Percentiles rank a stretch among this genome's conserved stretches.
Conservation (phyloP, 176 grass and related monocot genomes). For the Eremochloa ophiuroides region DNA sequence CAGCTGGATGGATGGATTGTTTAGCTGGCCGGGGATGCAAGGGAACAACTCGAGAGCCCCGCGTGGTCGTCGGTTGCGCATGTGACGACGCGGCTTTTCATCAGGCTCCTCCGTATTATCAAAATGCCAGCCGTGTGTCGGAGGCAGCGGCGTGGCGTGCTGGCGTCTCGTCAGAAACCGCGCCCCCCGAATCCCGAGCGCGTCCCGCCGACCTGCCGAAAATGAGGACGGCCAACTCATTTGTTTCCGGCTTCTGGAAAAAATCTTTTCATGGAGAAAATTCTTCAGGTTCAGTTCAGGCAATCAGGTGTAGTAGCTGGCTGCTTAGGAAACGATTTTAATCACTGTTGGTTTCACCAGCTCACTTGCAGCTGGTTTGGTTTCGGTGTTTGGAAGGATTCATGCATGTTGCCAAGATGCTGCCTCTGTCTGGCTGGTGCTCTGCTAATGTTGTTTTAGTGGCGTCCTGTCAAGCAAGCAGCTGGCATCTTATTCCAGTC, state of each 20-base stretch:
- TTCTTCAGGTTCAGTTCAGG: background rate
- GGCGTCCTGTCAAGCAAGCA: constrained; percentile 5
- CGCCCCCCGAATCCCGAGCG: background rate
- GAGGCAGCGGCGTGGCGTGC: background rate
- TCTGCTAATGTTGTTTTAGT: too few relatives aligned
- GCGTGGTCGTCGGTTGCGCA: constrained; percentile 48
- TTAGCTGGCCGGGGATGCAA: background rate
- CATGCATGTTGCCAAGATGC: too few relatives aligned
- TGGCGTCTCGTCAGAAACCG: background rate
- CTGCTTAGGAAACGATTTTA: background rate
- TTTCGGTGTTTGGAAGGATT: background rate
- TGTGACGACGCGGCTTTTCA: constrained; percentile 48
- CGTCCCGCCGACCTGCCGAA: background rate
- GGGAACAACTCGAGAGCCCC: constrained; percentile 44
- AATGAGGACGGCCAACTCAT: background rate
- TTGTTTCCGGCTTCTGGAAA: background rate
- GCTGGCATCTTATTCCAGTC: constrained; percentile 12
- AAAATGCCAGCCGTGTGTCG: constrained; percentile 41
- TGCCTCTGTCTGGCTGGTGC: background rate
- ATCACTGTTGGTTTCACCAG: background rate
- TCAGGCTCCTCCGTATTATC: constrained; percentile 23
- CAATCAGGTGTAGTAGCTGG: background rate
- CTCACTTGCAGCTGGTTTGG: background rate
- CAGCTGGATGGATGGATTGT: constrained; percentile 7
- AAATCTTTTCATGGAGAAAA: background rate